A percentile compares a stretch with the other conserved stretches of the same genome.
Evolutionary conservation across 495 filamentous ascomycete genomes (phyloP).

Genomic region (Penicillium egyptiacum): DNA sequence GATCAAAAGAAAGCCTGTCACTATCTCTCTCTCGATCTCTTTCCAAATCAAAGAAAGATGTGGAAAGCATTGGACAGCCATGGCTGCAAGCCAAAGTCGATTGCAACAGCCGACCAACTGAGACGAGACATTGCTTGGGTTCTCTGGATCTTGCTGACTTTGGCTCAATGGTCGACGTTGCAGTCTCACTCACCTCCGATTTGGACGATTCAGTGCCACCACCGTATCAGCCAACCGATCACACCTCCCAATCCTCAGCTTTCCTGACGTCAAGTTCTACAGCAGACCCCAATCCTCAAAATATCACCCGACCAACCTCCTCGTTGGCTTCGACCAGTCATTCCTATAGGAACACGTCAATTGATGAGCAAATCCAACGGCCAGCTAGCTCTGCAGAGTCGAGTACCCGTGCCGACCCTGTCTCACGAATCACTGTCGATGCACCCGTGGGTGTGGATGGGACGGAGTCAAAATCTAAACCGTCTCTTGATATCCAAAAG

Average conservation of each 20-base stretch:
- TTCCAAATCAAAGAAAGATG: conserved; percentile 39
- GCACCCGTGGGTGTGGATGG: not conserved
- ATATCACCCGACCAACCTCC: conserved; percentile 1
- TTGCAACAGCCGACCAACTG: conserved; percentile 12
- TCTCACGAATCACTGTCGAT: not conserved
- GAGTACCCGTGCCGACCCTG: conserved; percentile 3
- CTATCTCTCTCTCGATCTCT: conserved; percentile 17
- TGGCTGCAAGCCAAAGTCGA: conserved; percentile 39
- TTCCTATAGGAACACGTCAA: conserved; percentile 9
- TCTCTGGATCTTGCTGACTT: conserved; percentile 40
- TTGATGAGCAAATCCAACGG: conserved; percentile 10
- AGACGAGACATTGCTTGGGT: conserved; percentile 27
- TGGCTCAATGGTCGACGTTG: conserved; percentile 39
- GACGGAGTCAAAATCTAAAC: conserved; percentile 1
- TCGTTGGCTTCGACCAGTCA: conserved; percentile 12
- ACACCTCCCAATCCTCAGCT: conserved; percentile 10
- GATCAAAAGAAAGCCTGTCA: conserved; percentile 19
- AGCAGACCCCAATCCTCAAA: conserved; percentile 2
- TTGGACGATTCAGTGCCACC: conserved; percentile 33
- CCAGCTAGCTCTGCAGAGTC: conserved; percentile 15
- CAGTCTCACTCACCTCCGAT: conserved; percentile 30
- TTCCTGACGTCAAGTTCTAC: conserved; percentile 9
- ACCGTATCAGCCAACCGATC: conserved; percentile 29
- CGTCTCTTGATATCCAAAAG: conserved; percentile 6
- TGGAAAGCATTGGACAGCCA: conserved; percentile 44